Percentiles rank a stretch among this genome's conserved stretches.
phyloP scores from a whole-genome alignment of 2,329 filamentous ascomycete species.

The Tolypocladium capitatum region DNA sequence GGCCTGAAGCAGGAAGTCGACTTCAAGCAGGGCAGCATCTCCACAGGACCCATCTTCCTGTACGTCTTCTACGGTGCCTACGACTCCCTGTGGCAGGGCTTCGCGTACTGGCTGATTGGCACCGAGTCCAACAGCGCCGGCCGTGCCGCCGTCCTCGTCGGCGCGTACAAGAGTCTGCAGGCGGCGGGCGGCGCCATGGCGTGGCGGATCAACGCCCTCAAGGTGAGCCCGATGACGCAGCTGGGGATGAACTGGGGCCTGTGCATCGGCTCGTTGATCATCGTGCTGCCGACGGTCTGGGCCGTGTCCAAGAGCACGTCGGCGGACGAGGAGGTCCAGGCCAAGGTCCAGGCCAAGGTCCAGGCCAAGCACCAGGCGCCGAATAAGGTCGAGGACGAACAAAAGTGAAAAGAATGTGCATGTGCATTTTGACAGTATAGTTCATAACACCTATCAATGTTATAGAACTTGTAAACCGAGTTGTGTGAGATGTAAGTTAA shows the following conservation, averaged over 20 bases:
- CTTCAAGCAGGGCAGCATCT: slow-evolving; percentile 32
- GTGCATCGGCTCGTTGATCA: slow-evolving; percentile 27
- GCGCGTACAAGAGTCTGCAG: slow-evolving; percentile 33
- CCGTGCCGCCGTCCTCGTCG: slow-evolving; percentile 28
- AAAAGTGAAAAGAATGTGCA: neutral
- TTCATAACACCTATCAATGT: neutral
- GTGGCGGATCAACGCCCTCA: slow-evolving; percentile 27
- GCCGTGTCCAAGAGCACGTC: slow-evolving; percentile 19
- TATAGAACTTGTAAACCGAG: neutral
- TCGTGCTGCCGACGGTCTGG: slow-evolving; percentile 28
- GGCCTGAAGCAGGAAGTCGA: slow-evolving; percentile 31
- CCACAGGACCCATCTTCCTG: slow-evolving; percentile 50
- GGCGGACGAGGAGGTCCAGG: slow-evolving; percentile 9
- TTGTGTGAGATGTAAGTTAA: too few relatives aligned
- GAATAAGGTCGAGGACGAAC: neutral
- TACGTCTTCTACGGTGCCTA: slow-evolving; percentile 61
- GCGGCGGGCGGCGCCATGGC: slow-evolving; percentile 29
- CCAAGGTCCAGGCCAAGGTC: slow-evolving; percentile 5
- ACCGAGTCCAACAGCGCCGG: slow-evolving; percentile 27
- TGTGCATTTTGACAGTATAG: neutral
- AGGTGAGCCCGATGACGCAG: slow-evolving; percentile 23
- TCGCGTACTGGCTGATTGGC: slow-evolving; percentile 47
- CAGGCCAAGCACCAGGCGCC: neutral
- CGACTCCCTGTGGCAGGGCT: slow-evolving; percentile 54
- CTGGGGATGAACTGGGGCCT: slow-evolving; percentile 32